Evolutionary conservation across 371 early-diverging fungal species (phyloP), one percentile per base, ranked within the genome.

Genomic region (Saksenaea vasiformis): DNA sequence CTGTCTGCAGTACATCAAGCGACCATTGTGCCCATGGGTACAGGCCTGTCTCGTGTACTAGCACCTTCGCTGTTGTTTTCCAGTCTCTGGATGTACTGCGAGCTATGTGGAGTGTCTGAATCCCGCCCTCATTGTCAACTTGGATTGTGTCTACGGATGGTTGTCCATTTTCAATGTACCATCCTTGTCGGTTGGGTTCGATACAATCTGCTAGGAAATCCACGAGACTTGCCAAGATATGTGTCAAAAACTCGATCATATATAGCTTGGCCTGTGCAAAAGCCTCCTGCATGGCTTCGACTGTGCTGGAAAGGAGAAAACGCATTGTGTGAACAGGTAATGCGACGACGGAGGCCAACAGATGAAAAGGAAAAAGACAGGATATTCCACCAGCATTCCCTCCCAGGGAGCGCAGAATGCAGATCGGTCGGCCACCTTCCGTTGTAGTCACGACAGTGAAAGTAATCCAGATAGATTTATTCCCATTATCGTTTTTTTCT

Each of bases 191-290:
- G 22, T 22, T 47, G 8, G 62, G 62, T 24, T 56, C 62, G 24
- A 62, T 37, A 15, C 54, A 55, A 27, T 62, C 62, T 8, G 54
- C 62, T 24, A 62, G n/a, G 19, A 62, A 53, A 37, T 62, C 62
- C 10, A 62, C 36, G 0, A 62, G 56, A 37, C 55, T 62, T 37
- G 55, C 54, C 37, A 62, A 31, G 15, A 62, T 22, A 55, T 62
- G 56, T 1, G 62, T 55, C 36, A 62, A 24, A 34, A 55, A 62
- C 31, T 62, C 62, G 56, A 62, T 55, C 27, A 62, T 17, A 14
- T 62, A 62, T 2, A 24, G 53, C 37, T 62, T 38, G 54, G 55
- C 56, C 35, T 62, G 62, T 26, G 34, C 41, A 60, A 47, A 47
- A 22, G 51, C 51, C 22, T 47, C 51, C 11, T 22, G 51, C 51